phyloP scores from a whole-genome alignment of 495 filamentous ascomycete genomes.

The Tuber brumale region DNA sequence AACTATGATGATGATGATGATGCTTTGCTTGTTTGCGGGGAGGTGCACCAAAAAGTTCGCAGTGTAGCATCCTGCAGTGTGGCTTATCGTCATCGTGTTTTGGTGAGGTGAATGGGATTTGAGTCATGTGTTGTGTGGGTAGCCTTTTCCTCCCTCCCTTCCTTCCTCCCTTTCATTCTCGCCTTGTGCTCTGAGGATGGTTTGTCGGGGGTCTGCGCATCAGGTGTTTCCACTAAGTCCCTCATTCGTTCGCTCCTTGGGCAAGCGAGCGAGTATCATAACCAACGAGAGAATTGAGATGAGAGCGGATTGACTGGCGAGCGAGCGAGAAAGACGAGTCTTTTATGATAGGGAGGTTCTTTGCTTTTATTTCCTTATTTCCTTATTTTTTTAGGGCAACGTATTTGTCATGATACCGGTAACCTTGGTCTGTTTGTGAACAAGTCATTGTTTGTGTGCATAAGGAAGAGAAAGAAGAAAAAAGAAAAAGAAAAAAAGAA shows the following conservation, averaged over 20 bases:
- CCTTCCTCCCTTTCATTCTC: not conserved
- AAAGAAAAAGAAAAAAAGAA: not conserved
- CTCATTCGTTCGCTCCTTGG: not conserved
- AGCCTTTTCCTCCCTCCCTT: not conserved
- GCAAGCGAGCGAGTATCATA: not conserved
- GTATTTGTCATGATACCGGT: not conserved
- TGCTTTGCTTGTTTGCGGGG: not conserved
- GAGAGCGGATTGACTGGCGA: not conserved
- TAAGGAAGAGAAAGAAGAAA: not conserved
- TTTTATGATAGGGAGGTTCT: constrained; percentile 1
- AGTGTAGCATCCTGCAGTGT: not conserved
- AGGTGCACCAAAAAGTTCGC: not conserved
- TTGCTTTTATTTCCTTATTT: not conserved
- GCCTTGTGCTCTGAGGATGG: not conserved
- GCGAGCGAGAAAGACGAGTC: not conserved
- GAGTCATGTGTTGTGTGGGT: not conserved
- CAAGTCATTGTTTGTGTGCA: constrained; percentile 3
- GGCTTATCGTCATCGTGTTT: constrained; percentile 1
- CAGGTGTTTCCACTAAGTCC: not conserved
- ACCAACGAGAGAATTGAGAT: not conserved
- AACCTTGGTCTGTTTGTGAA: constrained; percentile 3
- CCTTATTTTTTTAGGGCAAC: not conserved
- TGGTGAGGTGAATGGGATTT: not conserved
- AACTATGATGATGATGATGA: no score
- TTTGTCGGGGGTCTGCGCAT: not conserved